Evolutionary conservation across 2,329 filamentous ascomycete species (phyloP), one percentile per base, ranked within the genome.

Genomic region (Neonectria neomacrospora): DNA sequence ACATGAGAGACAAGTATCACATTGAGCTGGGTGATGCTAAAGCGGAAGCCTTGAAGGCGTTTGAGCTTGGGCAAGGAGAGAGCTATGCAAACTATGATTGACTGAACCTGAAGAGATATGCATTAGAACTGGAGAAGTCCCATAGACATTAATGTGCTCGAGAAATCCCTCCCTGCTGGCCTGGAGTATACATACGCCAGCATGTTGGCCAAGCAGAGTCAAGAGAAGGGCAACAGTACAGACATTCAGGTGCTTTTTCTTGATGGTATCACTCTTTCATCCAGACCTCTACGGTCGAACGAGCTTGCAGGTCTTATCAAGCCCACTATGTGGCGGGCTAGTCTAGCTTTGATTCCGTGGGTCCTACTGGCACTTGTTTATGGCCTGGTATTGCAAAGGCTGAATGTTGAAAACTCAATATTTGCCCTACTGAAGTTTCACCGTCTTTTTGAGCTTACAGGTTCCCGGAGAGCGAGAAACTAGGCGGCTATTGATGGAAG

Each of bases 241-340:
- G 69, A 77, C 0, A 55, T 79, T 7, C 81, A 83, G 61, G 54
- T 72, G 0, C 59, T 75, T 2, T 70, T 83, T 2, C 69, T 83
- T 3, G 73, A 76, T 39, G 78, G 74, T 58, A 74, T 81, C 11
- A 82, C 77, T 0, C 79, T 82, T 65, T 71, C 79, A 12, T 72
- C 71, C 7, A 73, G 80, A 0, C 80, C 80, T 2, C 60, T 82
- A 16, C 73, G 80, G 3, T 61, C 82, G 6, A 73, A 77, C 5
- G 80, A 83, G 63, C 53, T 83, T 11, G 62, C 67, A 5, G 61
- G 64, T 28, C 58, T 71, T 3, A n/a, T 71, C 9, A 54, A 63
- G 12, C 66, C 73, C 75, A 50, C 76, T 28, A n/a, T n/a, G n/a
- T n/a, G n/a, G n/a, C n/a, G n/a, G n/a, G n/a, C n/a, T n/a, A n/a